Percentiles rank a stretch among this genome's conserved stretches.
phyloP scores from a whole-genome alignment of 2,329 filamentous ascomycete species.

The Colletotrichum brevisporum region DNA sequence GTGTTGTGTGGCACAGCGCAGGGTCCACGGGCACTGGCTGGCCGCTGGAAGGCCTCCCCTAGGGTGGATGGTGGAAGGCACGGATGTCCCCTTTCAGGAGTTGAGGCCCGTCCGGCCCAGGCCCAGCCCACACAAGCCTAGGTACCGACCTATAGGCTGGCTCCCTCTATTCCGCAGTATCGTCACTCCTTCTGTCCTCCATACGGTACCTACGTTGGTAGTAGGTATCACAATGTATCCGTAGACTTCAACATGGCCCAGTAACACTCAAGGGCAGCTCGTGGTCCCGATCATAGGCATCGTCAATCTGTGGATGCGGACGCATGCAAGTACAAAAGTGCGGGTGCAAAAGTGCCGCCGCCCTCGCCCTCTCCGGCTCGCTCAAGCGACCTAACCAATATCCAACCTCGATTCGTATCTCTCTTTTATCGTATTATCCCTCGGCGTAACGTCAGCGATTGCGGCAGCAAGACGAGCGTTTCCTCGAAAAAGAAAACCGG shows the following conservation, averaged over 20 bases:
- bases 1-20: constrained; percentile 34
- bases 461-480: too few species aligned
- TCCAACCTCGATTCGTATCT: too few species aligned
- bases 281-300: background rate
- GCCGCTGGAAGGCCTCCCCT: background rate
- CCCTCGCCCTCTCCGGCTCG: too few species aligned
- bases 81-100: constrained; percentile 10
- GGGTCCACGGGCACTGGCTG: background rate
- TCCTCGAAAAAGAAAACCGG: too few species aligned
- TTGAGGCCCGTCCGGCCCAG: constrained; percentile 4
- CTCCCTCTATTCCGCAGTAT: too few species aligned
- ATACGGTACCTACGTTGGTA: background rate
- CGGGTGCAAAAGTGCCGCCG: background rate
- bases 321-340: background rate
- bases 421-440: too few species aligned
- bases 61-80: background rate
- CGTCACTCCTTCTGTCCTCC: background rate
- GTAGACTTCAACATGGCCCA: constrained; percentile 11
- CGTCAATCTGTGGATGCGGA: background rate
- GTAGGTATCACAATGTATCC: background rate
- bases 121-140: background rate
- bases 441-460: too few species aligned
- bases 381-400: too few species aligned
- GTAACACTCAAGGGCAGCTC: background rate
- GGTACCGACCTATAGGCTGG: background rate